Evolutionary conservation across 495 filamentous ascomycete species (phyloP), one percentile per base, ranked within the genome.

Genomic region (Hapsidospora chrysogenum): DNA sequence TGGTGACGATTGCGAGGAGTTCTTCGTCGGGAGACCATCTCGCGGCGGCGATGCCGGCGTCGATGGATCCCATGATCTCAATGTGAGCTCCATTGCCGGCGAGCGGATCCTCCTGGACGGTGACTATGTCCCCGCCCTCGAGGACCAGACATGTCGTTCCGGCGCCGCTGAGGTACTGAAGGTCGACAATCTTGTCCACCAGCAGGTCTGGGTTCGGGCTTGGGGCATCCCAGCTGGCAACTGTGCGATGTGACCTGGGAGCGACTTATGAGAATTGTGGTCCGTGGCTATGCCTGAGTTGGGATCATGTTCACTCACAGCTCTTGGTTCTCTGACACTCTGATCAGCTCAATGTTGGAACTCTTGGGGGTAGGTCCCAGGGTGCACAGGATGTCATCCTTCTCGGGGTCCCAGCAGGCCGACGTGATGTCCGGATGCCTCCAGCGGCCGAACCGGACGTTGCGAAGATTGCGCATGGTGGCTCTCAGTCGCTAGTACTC

Each of bases 11-110:
- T 34, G 79, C 80, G 21, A 97, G 55, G 22, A 95, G 63, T 50
- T 94, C 87, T 46, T 92, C 86, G 48, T 96, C 87, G 14, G 89
- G 87, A 10, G 89, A 92, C 89, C 89, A 97, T 40, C 73, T 72
- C 27, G 85, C 87, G 10, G 81, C 82, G 8, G 76, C 74, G 48
- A 97, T 92, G 25, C 85, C 89, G 29, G 79, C 81, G 55, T 92
- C 82, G 17, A 96, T 76, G 20, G 85, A 92, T 41, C 92, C 89
- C 44, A 94, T 66, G 41, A 95, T 96, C 52, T 94, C 89, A 41
- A 95, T 82, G 45, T 81, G 77, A 3, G 54, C 57, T 31, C 43
- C 42, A 41, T 56, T 52, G 23, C 78, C 76, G 51, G 78, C 69
- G 33, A 62, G 68, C 15, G 60, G 57, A n/a, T 82, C 71, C 49